Evolutionary conservation across 2,329 filamentous ascomycete species (phyloP).

Genomic region (Gyromitra esculenta): DNA sequence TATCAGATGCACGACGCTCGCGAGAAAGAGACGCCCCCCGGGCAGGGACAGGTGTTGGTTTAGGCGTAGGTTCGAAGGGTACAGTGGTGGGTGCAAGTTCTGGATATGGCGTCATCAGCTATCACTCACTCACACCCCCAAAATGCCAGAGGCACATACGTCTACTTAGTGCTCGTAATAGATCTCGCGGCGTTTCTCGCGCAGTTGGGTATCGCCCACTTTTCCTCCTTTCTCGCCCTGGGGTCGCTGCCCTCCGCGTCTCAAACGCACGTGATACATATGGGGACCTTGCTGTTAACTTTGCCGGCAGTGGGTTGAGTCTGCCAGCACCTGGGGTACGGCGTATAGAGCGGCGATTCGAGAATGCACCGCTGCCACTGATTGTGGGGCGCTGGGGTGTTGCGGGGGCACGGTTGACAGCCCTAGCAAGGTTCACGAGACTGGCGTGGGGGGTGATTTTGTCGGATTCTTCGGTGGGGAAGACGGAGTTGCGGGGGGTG

Average conservation of each 20-base stretch:
- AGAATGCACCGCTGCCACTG: neutral
- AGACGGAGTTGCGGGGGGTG: conserved; percentile 35
- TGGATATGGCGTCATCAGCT: conserved; percentile 6
- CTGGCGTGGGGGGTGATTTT: conserved; percentile 26
- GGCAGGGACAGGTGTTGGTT: conserved; percentile 25
- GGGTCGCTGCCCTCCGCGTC: conserved; percentile 39
- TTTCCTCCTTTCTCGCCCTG: conserved; percentile 38
- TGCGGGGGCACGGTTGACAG: conserved; percentile 30
- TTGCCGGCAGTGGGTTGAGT: conserved; percentile 38
- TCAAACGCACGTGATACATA: conserved; percentile 43
- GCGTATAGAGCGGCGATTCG: conserved; percentile 35
- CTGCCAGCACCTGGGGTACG: conserved; percentile 51
- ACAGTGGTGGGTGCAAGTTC: conserved; percentile 39
- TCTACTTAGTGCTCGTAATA: conserved; percentile 39
- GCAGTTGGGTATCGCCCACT: conserved; percentile 46
- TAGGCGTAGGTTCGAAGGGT: conserved; percentile 42
- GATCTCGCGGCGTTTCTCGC: conserved; percentile 41
- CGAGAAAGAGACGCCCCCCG: conserved; percentile 28
- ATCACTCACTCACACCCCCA: neutral
- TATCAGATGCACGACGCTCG: conserved; percentile 40
- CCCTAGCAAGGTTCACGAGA: conserved; percentile 34
- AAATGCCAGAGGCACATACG: conserved; percentile 12
- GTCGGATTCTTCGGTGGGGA: conserved; percentile 24
- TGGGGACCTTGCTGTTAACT: conserved; percentile 42
- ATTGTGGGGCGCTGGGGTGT: conserved; percentile 36